Base-by-base conservation (phyloP, 345 rosid species). In the Gossypioides kirkii region DNA sequence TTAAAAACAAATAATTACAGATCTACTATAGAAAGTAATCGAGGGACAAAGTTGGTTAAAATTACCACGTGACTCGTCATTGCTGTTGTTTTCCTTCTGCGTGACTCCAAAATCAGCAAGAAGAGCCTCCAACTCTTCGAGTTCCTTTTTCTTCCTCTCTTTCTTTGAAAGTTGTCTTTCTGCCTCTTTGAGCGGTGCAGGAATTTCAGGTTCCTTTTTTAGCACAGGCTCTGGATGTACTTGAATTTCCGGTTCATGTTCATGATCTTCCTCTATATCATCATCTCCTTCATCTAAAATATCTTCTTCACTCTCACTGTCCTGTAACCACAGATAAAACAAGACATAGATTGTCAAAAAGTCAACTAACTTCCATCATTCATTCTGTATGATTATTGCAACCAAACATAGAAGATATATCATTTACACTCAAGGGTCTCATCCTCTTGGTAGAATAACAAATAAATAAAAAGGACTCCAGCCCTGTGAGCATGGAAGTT, bases 141-240 rank as follows among this genome's bases (percentile, higher is more conserved):
- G 97, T 76, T 87, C 98, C 77, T 93, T 90, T 81, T 89, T 93
- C 77, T 90, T 93, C 82, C 73, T 81, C 84, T 93, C 98, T 80
- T 90, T 93, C 79, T 93, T 93, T 1, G 98, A 90, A 73, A 93
- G 97, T 60, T 93, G 97, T 74, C 89, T 93, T 71, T 90, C 98
- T 71, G 94, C 60, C 71, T 93, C 97, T 77, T 88, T 93, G 16
- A 83, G 84, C 41, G 75, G 80, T 17, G 77, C 82, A 79, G 89
- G 79, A 79, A 64, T 84, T 80, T 82, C 91, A 67, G 87, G 77
- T 68, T 83, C 66, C 79, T 74, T 88, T 85, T 77, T 82, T 56
- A 68, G 89, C 65, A 71, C 79, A 50, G 87, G 88, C 79, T 88
- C 96, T 26, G 74, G 79, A 13, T 76, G 86, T 47, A 73, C 82